A percentile compares a stretch with the other conserved stretches of the same genome.
These are phyloP conservation scores for Monosporascus sp. DNA, from an alignment of 2,329 filamentous ascomycete species.

Conservation along the genomic window DNA sequence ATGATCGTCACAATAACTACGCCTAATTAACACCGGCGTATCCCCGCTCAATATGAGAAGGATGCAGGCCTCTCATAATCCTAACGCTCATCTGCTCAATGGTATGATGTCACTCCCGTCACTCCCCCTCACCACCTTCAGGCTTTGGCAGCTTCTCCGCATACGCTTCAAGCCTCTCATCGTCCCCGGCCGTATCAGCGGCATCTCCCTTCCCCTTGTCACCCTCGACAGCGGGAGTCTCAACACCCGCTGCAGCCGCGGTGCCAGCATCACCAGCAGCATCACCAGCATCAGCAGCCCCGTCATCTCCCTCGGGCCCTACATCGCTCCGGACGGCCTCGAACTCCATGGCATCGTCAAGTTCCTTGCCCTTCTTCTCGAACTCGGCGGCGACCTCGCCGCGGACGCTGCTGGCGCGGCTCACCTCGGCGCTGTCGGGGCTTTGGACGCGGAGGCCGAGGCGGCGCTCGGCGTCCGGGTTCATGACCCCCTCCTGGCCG, in stretches of 20 bases:
- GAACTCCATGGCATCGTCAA: conserved; percentile 15
- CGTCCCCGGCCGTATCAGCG: conserved; percentile 3
- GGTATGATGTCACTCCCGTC: too few relatives aligned
- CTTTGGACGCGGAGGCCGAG: conserved; percentile 64
- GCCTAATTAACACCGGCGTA: too few relatives aligned
- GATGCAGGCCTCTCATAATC: too few relatives aligned
- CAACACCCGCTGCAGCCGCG: not conserved
- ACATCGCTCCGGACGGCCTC: conserved; percentile 5
- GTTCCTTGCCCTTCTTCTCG: conserved; percentile 12
- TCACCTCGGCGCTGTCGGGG: conserved; percentile 60
- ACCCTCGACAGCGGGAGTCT: not conserved
- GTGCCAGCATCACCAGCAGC: not conserved
- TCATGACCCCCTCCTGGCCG: conserved; percentile 30
- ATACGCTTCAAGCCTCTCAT: conserved; percentile 20
- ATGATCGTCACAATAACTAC: too few relatives aligned
- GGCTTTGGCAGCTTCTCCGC: conserved; percentile 23
- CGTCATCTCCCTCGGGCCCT: conserved; percentile 7
- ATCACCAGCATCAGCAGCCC: not conserved
- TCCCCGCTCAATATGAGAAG: too few relatives aligned
- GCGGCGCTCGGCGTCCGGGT: conserved; percentile 50
- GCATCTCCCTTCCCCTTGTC: conserved; percentile 1
- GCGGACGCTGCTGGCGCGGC: conserved; percentile 65
- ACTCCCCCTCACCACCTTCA: conserved; percentile 7
- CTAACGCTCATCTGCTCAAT: too few relatives aligned
- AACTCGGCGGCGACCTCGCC: conserved; percentile 24